Base-by-base conservation (phyloP, 371 early-diverging fungal species). In the Lichtheimia hyalospora region DNA sequence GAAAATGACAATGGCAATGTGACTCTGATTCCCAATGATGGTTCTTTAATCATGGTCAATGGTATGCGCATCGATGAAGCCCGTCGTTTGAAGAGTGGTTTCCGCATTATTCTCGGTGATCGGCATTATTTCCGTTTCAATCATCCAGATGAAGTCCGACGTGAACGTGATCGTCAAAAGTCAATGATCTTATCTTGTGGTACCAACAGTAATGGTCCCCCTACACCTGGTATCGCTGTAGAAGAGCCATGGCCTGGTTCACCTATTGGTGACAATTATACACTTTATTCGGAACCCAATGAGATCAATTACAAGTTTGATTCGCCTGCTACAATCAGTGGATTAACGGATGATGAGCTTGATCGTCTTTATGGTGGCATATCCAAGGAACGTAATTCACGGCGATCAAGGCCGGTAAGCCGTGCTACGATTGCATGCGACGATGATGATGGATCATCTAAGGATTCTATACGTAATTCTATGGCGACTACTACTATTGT, bases 91-190 rank as follows among this genome's bases (percentile, higher is more conserved):
- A 76, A 82, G 8, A 89, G 90, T 4, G 94, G 94, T 0, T 90
- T 82, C 66, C 88, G 94, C 43, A 79, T 96, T 39, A 90, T 91
- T 57, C 81, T 96, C n/a, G 94, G 94, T 8, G 85, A 86, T 21
- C 80, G 86, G 52, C 93, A 90, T 64, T 85, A 92, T 3, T 96
- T 94, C 59, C 78, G 94, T 2, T 93, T 94, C 66, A 92, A 89
- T 56, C 84, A 96, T 65, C 96, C 96, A 2, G 90, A 86, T 59
- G 92, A 94, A 68, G 92, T 86, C 4, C 84, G 92, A 13, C 79
- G 82, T 21, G 93, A 92, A 57, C 75, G 90, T 8, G 85, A 82
- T 49, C 66, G 76, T 7, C 74, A 73, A 52, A 70, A 70, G 49
- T 49, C 57, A 54, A 62, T 5, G 66, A 67, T 24, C 64, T 64